phyloP scores from a whole-genome alignment of 31 red algal genomes.

The Asparagopsis taxiformis region DNA sequence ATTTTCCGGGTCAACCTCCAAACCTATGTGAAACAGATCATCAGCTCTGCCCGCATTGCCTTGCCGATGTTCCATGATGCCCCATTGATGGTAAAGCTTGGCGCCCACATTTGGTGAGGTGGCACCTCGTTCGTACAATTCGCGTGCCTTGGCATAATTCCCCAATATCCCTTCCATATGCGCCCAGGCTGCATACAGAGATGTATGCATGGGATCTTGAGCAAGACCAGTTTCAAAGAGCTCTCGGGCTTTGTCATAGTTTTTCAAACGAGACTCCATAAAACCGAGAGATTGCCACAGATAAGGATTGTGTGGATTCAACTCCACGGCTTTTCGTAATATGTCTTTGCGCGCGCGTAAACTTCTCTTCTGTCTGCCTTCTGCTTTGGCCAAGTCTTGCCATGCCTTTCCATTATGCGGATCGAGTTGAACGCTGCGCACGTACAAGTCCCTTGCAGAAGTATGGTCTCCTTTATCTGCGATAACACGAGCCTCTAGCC shows the following conservation, averaged over 20 bases:
- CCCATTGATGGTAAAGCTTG: slow-evolving; percentile 20
- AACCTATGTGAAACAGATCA: slow-evolving; percentile 45
- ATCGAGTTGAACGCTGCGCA: slow-evolving; percentile 13
- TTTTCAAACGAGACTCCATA: neutral
- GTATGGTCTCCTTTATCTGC: slow-evolving; percentile 5
- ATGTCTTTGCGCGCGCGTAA: neutral
- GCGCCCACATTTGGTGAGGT: neutral
- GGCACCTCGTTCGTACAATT: slow-evolving; percentile 19
- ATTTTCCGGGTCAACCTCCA: slow-evolving; percentile 33
- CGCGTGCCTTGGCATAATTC: slow-evolving; percentile 48
- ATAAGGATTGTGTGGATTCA: slow-evolving; percentile 32
- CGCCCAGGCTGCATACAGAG: slow-evolving; percentile 38
- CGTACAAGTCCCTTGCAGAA: slow-evolving; percentile 12
- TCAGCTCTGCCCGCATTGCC: slow-evolving; percentile 37
- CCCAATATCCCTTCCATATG: slow-evolving; percentile 27
- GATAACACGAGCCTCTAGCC: too few species aligned
- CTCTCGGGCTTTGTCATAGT: slow-evolving; percentile 48
- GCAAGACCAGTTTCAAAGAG: slow-evolving; percentile 27
- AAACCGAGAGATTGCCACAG: slow-evolving; percentile 52
- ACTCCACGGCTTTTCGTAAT: slow-evolving; percentile 12
- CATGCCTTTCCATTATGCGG: slow-evolving; percentile 42
- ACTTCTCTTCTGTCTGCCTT: neutral
- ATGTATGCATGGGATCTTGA: slow-evolving; percentile 19
- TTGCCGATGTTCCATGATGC: slow-evolving; percentile 18
- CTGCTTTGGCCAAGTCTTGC: slow-evolving; percentile 40